A percentile compares a stretch with the other conserved stretches of the same genome.
Evolutionary conservation across 352 stramenopile species (phyloP).

Genomic region (Achlya hypogyna): DNA sequence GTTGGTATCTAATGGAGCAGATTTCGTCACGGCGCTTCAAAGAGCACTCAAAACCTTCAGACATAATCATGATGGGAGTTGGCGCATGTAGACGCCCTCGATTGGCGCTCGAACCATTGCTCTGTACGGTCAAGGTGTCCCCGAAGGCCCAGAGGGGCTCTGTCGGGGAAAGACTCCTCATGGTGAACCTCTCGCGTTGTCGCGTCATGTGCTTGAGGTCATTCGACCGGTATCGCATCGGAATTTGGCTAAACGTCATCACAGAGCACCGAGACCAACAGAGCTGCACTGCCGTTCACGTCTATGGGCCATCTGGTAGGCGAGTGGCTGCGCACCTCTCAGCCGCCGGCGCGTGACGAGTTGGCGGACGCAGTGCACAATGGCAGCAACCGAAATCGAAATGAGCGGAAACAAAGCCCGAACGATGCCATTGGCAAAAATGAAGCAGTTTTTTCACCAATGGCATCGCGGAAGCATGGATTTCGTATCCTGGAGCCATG

Average conservation of each 20-base stretch:
- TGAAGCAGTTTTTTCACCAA: background rate
- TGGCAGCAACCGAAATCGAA: too few species aligned
- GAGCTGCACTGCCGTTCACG: too few species aligned
- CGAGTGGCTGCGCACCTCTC: too few species aligned
- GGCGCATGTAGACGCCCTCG: background rate
- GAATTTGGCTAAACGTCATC: slow-evolving; percentile 15
- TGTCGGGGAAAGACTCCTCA: background rate
- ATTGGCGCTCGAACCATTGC: background rate
- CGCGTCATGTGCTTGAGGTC: slow-evolving; percentile 16
- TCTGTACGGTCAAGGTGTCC: background rate
- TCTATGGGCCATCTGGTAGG: too few species aligned
- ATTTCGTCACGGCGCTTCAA: slow-evolving; percentile 10
- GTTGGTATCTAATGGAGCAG: slow-evolving; percentile 13
- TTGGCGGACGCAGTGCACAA: too few species aligned
- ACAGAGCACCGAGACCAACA: too few species aligned
- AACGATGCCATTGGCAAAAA: background rate
- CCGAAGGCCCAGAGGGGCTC: background rate
- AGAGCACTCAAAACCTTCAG: slow-evolving; percentile 19
- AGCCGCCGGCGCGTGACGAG: too few species aligned
- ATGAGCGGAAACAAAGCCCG: background rate
- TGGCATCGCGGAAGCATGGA: background rate
- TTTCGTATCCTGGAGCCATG: background rate
- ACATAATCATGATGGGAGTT: slow-evolving; percentile 9
- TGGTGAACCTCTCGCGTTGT: slow-evolving; percentile 18
- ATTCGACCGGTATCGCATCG: slow-evolving; percentile 11